Evolutionary conservation across 2,329 filamentous ascomycete genomes (phyloP), one percentile per base, ranked within the genome.

Genomic region (Hortaea sp.): DNA sequence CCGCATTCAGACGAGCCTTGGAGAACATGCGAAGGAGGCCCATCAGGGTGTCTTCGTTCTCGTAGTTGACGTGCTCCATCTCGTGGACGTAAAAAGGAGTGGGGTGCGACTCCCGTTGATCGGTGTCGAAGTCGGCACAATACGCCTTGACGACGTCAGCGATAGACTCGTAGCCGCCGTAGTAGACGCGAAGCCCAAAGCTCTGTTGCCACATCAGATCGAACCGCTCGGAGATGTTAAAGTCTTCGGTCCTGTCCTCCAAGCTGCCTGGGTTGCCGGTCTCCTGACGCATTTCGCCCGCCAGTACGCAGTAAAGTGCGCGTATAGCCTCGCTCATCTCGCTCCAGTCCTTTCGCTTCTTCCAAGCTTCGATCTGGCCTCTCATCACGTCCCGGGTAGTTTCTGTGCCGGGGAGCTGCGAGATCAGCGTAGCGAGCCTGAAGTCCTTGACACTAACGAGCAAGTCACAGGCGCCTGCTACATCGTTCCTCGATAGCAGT

Each of bases 101-200:
- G 1, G 90, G 89, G 46, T 75, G 73, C 4, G 84, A 77, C 39
- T 72, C 64, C 61, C 95, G 88, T 41, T 75, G 74, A 39, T 82
- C 82, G 49, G 83, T 77, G 29, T 74, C 69, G 40, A 97, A 72
- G 57, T 95, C 88, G 45, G 81, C 72, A 50, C 80, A 73, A 65
- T 88, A 98, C 29, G 77, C 76, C 39, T 73, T 67, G 4, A 98
- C 82, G 2, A 89, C 89, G 40, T 74, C 71, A 42, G 82, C 78
- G 39, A 95, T 74, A 35, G 81, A 74, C 31, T 77, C 71, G 2
- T 78, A 74, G 37, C 81, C 85, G 39, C 82, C 82, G 63, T 95
- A 98, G 85, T 88, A 97, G 1, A 98, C 73, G 39, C 89, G 81
- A 42, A 98, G 74, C 7, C 87, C 90, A 64, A 98, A 95, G 0